Evolutionary conservation across 1,284 basidiomycete species (phyloP).

Genomic region (Sanghuangporus weigelae): DNA sequence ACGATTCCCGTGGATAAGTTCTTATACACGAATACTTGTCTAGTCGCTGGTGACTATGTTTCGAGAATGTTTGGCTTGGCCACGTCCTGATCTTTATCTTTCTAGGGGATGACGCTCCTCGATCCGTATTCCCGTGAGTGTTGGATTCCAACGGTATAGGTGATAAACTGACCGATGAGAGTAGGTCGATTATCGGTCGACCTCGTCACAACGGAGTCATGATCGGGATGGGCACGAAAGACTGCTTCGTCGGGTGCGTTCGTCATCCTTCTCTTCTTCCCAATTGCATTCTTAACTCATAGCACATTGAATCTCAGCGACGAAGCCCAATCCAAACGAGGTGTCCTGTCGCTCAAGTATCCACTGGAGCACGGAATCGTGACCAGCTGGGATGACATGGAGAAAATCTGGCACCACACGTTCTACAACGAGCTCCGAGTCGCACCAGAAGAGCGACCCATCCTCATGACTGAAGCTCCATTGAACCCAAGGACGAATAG

Average conservation of each 20-base stretch:
- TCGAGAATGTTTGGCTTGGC: background rate
- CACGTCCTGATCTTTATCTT: background rate
- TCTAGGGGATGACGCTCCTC: slow-evolving; percentile 70
- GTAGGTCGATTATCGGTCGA: slow-evolving; percentile 84
- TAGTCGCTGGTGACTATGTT: slow-evolving; percentile 30
- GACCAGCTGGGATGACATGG: slow-evolving; percentile 97
- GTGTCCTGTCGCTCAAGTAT: slow-evolving; percentile 90
- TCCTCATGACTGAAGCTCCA: slow-evolving; percentile 87
- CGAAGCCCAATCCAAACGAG: slow-evolving; percentile 94
- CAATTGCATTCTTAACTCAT: background rate
- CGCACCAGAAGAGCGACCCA: slow-evolving; percentile 87
- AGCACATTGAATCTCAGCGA: slow-evolving; percentile 47
- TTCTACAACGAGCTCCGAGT: slow-evolving; percentile 88
- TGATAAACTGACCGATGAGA: background rate
- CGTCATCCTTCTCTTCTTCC: background rate
- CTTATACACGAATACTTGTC: slow-evolving; percentile 6
- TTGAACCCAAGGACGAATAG: slow-evolving; percentile 93
- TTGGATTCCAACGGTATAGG: background rate
- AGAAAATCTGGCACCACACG: slow-evolving; percentile 94
- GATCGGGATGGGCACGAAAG: slow-evolving; percentile 87
- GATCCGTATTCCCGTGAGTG: slow-evolving; percentile 67
- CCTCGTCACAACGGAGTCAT: slow-evolving; percentile 92
- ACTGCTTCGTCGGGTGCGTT: slow-evolving; percentile 79
- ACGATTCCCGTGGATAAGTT: slow-evolving; percentile 1
- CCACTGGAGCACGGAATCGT: slow-evolving; percentile 84